Evolutionary conservation across 805 yeast species (phyloP), one percentile per base, ranked within the genome.

Genomic region (Saccharomycopsis javanensis): DNA sequence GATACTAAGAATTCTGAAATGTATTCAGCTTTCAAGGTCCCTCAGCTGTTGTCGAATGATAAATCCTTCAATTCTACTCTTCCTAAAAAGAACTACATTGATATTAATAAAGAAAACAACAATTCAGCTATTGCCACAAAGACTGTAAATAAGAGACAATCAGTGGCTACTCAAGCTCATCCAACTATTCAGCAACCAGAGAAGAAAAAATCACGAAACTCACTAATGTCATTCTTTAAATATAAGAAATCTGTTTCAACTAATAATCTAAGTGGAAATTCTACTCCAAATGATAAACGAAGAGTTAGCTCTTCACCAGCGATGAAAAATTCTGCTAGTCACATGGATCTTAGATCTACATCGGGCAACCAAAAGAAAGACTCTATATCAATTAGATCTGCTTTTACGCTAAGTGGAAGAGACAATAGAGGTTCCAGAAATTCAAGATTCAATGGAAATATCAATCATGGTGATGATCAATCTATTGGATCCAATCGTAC

Each of bases 171-270:
- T 16, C 48, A 15, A 42, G 48, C 48, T 42, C 28, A 6, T 42
- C 33, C 48, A 11, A 28, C 48, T 20, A 42, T 42, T 42, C 48
- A 23, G 13, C 27, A 13, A 2, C 25, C 37, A 13, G 28, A 15
- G 55, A 48, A 42, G 6, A 54, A 57, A 30, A 57, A 54, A 34
- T n/a, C 54, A 18, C 53, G 51, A 46, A 59, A 45, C 31, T 59
- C 62, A 15, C 34, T 60, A 10, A 53, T 34, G 55, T 48, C 57
- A 15, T 58, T 60, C 34, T 60, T 60, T 54, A 58, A 58, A 50
- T 54, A 56, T 35, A 60, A 54, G 42, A 60, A 58, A 37, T 51
- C 56, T 3, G 53, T 50, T 10, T 54, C 57, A 11, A 48, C 61
- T 23, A 55, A 59, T 37, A 58, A 56, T 35, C 38, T 60, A 13